phyloP scores from a whole-genome alignment of 2,329 filamentous ascomycete genomes.

The Zelopaecilomyces penicillatus region DNA sequence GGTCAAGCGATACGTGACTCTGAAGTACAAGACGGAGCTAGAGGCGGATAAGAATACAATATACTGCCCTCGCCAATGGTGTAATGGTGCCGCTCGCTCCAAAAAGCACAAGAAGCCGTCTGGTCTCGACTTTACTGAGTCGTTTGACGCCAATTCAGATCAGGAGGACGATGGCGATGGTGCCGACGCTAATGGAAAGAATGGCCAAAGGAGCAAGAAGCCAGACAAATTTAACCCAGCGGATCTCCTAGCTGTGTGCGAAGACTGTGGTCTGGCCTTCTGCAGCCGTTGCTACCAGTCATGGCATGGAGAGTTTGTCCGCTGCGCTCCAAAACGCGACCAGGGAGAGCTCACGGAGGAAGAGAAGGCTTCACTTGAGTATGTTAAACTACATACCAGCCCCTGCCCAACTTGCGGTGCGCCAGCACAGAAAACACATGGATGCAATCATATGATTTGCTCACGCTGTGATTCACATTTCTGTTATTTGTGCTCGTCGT shows the following conservation, averaged over 20 bases:
- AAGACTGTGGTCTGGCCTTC: conserved; percentile 84
- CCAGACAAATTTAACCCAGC: conserved; percentile 32
- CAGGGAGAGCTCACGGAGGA: conserved; percentile 68
- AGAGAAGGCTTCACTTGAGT: conserved; percentile 79
- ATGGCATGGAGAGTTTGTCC: conserved; percentile 85
- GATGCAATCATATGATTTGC: conserved; percentile 97
- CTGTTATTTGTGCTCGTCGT: conserved; percentile 88
- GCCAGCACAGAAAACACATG: conserved; percentile 81
- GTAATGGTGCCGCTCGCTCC: conserved; percentile 76
- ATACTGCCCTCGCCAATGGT: conserved; percentile 89
- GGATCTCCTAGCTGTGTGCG: conserved; percentile 74
- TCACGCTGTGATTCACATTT: conserved; percentile 86
- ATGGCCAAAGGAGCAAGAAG: conserved; percentile 12
- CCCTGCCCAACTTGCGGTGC: conserved; percentile 82
- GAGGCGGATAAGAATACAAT: conserved; percentile 87
- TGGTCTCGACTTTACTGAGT: conserved; percentile 52
- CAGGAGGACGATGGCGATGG: conserved; percentile 35
- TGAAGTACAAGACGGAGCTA: conserved; percentile 88
- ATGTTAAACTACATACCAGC: conserved; percentile 71
- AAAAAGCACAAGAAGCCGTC: conserved; percentile 63
- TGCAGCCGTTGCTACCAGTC: conserved; percentile 61
- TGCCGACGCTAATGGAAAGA: conserved; percentile 13
- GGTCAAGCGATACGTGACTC: conserved; percentile 76
- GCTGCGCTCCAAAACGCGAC: conserved; percentile 59
- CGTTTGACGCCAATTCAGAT: conserved; percentile 44